phyloP scores from a whole-genome alignment of 352 stramenopile species.

The Salisapilia sapeloensis region DNA sequence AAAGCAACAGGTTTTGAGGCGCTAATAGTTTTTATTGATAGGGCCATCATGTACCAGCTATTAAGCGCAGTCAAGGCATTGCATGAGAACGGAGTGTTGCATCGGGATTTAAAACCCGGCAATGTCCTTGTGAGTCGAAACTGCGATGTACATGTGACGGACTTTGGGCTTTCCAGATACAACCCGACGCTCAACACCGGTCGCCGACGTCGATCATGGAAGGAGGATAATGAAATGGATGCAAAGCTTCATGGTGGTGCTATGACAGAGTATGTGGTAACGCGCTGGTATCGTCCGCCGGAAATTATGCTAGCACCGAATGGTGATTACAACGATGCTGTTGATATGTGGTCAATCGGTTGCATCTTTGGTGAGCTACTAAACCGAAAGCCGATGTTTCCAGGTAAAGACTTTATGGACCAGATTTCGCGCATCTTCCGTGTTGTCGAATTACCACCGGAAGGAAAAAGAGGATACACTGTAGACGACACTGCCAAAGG shows the following conservation, averaged over 20 bases:
- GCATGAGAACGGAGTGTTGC: slow-evolving; percentile 81
- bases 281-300: slow-evolving; percentile 64
- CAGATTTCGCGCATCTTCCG: slow-evolving; percentile 63
- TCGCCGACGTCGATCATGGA: slow-evolving; percentile 4
- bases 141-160: slow-evolving; percentile 75
- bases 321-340: slow-evolving; percentile 50
- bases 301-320: slow-evolving; percentile 79
- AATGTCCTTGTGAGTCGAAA: slow-evolving; percentile 80
- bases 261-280: slow-evolving; percentile 80
- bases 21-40: slow-evolving; percentile 6
- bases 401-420: slow-evolving; percentile 64
- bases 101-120: slow-evolving; percentile 67
- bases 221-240: slow-evolving; percentile 1
- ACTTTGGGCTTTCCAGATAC: slow-evolving; percentile 66
- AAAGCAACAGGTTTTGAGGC: not conserved
- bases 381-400: slow-evolving; percentile 57
- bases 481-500: slow-evolving; percentile 60
- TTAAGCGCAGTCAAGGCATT: slow-evolving; percentile 80
- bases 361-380: slow-evolving; percentile 91
- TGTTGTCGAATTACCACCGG: slow-evolving; percentile 42
- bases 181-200: no score
- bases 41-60: slow-evolving; percentile 90
- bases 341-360: slow-evolving; percentile 80
- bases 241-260: slow-evolving; percentile 25
- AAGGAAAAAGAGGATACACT: slow-evolving; percentile 56